These are phyloP conservation scores for Volvox reticuliferus DNA, from an alignment of 139 green algal genomes.

Conservation along the genomic window DNA sequence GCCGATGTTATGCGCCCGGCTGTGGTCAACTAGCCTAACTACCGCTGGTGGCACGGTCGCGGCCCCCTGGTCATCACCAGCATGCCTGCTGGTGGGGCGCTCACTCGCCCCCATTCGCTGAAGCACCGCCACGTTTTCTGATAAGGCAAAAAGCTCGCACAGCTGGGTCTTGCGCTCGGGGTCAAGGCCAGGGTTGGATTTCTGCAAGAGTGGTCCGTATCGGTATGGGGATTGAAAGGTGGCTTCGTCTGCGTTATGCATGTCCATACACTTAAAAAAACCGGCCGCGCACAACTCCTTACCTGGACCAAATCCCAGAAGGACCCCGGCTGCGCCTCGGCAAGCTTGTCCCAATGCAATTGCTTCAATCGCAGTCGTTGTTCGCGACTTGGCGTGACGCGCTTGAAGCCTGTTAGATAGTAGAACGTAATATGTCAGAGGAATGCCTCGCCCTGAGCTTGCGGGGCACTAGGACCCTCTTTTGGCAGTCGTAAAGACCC, in stretches of 20 bases:
- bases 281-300: neutral
- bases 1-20: conserved; percentile 87
- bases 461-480: no score
- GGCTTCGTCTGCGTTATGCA: no score
- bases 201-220: neutral
- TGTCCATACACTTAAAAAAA: neutral
- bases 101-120: conserved; percentile 52
- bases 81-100: neutral
- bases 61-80: conserved; percentile 45
- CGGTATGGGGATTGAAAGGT: no score
- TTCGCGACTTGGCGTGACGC: conserved; percentile 55
- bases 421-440: neutral
- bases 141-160: conserved; percentile 74
- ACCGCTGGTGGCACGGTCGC: conserved; percentile 29
- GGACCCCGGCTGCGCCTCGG: conserved; percentile 62
- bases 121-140: conserved; percentile 63
- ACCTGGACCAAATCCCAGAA: conserved; percentile 74
- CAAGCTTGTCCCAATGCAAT: conserved; percentile 92
- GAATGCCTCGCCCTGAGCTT: neutral
- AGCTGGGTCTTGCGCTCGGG: conserved; percentile 58
- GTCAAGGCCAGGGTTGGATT: neutral
- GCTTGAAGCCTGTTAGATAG: conserved; percentile 27
- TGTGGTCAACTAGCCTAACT: conserved; percentile 82
- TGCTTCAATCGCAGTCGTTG: conserved; percentile 79
- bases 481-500: no score